phyloP scores from a whole-genome alignment of 352 stramenopile species.

The Globisporangium spinosum region DNA sequence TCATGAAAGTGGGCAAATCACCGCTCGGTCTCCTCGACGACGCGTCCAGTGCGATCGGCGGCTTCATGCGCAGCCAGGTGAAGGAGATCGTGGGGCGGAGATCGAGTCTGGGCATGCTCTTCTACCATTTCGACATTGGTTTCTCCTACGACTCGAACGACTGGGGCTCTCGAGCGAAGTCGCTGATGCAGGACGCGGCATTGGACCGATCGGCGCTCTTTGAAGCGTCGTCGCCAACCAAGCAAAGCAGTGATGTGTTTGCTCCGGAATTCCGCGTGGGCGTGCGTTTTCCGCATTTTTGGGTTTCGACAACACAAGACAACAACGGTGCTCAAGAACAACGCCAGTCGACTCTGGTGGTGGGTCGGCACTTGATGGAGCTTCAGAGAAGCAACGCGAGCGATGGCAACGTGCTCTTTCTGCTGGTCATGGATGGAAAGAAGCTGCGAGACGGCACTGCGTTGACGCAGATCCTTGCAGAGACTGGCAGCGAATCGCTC shows the following conservation, averaged over 20 bases:
- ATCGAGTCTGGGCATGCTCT: conserved; percentile 75
- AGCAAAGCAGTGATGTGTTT: conserved; percentile 32
- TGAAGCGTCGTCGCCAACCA: conserved; percentile 10
- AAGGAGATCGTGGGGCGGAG: conserved; percentile 51
- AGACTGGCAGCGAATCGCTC: conserved; percentile 1
- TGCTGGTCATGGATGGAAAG: conserved; percentile 44
- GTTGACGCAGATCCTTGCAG: background rate
- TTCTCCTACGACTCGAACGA: conserved; percentile 62
- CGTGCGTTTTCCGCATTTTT: conserved; percentile 69
- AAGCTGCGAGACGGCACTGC: conserved; percentile 16
- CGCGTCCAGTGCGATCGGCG: conserved; percentile 40
- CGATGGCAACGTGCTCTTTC: conserved; percentile 41
- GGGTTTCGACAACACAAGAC: conserved; percentile 24
- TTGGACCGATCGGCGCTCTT: conserved; percentile 55
- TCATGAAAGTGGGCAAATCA: conserved; percentile 69
- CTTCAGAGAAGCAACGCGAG: conserved; percentile 15
- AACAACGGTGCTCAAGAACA: background rate
- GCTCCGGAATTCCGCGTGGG: conserved; percentile 43
- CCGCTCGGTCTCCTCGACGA: conserved; percentile 55
- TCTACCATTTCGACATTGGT: conserved; percentile 85
- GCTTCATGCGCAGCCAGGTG: conserved; percentile 55
- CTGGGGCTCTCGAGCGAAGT: conserved; percentile 42
- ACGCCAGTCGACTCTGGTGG: conserved; percentile 50
- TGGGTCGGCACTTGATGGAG: conserved; percentile 24
- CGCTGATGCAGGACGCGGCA: conserved; percentile 57